Evolutionary conservation across 176 grass and related monocot genomes (phyloP).

Genomic region (Rhynchospora breviuscula): DNA sequence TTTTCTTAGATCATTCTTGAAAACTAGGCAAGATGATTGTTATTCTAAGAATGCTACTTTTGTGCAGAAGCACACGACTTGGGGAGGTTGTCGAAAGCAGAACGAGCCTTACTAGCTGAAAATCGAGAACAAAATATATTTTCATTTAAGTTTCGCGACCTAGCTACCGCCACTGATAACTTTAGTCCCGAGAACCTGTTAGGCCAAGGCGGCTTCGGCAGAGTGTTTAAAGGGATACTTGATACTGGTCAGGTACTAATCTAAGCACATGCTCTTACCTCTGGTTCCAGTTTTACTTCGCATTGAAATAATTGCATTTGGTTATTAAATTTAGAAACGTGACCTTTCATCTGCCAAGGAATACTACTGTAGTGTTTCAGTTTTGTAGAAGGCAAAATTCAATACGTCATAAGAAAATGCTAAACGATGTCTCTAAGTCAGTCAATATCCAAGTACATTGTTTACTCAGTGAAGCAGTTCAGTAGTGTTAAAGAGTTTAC

Average conservation of each 20-base stretch:
- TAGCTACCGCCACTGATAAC: conserved; percentile 62
- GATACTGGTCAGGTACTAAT: conserved; percentile 52
- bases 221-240: conserved; percentile 78
- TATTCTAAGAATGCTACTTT: conserved; percentile 11
- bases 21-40: conserved; percentile 9
- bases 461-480: neutral
- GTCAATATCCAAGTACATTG: neutral
- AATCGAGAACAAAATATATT: too few species aligned
- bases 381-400: neutral
- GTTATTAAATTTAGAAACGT: neutral
- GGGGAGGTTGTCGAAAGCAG: conserved; percentile 12
- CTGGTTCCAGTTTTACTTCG: neutral
- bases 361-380: neutral
- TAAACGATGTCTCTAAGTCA: neutral
- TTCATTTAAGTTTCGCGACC: conserved; percentile 61
- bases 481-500: neutral
- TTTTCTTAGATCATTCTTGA: neutral
- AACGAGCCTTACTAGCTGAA: neutral
- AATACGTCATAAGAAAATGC: neutral
- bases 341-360: neutral
- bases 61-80: neutral
- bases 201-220: conserved; percentile 87
- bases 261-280: neutral
- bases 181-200: conserved; percentile 53
- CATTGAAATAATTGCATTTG: neutral